Percentiles rank a stretch among this genome's conserved stretches.
These are phyloP conservation scores for Psidium guajava DNA, from an alignment of 345 rosid species.

Conservation along the genomic window DNA sequence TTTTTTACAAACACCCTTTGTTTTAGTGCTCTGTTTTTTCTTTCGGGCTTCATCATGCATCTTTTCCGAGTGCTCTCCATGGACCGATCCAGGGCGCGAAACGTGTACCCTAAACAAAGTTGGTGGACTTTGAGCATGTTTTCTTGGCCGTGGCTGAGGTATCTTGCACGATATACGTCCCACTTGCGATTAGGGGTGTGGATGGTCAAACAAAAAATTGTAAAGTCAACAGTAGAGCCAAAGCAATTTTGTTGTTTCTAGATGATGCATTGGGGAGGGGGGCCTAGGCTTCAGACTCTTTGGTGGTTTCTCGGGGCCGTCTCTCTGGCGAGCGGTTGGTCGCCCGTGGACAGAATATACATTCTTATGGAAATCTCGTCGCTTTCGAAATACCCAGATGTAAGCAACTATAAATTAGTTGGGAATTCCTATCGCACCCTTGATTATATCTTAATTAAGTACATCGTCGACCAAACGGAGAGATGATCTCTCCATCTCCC, in stretches of 20 bases:
- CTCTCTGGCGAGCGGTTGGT: not conserved
- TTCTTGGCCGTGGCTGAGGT: not conserved
- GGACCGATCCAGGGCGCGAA: not conserved
- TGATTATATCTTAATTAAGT: not conserved
- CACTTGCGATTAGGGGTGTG: not conserved
- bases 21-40: not conserved
- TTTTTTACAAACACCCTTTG: not conserved
- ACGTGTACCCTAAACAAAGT: not conserved
- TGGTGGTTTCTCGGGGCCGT: not conserved
- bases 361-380: not conserved
- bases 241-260: not conserved
- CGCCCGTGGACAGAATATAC: not conserved
- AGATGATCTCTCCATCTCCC: not conserved
- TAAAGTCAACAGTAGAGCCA: not conserved
- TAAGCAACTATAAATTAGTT: not conserved
- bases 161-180: not conserved
- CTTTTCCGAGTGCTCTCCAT: not conserved
- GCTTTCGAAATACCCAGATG: not conserved
- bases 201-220: not conserved
- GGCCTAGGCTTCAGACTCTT: not conserved
- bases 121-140: not conserved
- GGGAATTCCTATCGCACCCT: not conserved
- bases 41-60: not conserved
- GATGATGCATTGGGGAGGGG: not conserved
- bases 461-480: not conserved